Evolutionary conservation across 2,329 filamentous ascomycete species (phyloP), one percentile per base, ranked within the genome.

Genomic region (Coniochaeta hoffmannii): DNA sequence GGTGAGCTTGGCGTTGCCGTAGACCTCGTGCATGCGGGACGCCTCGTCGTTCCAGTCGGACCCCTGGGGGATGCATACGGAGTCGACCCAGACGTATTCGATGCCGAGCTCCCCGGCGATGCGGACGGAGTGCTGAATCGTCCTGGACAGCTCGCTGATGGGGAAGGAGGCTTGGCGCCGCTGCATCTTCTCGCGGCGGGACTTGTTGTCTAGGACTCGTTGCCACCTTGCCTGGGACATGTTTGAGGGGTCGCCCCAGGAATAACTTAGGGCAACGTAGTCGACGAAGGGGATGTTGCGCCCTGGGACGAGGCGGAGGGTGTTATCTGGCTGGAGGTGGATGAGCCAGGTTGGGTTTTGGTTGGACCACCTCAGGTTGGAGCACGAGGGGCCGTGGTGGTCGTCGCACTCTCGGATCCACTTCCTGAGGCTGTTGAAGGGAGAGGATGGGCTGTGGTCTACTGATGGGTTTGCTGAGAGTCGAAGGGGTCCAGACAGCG

Each of bases 211-310:
- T 50, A 64, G 62, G 53, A 65, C 64, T 26, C 56, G 58, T 30
- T 61, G 61, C 62, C 62, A 64, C 31, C 63, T 61, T 7, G 54
- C 55, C 4, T 58, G 41, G 9, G 60, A 57, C 62, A 65, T 64
- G 12, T 58, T 56, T 6, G 57, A 32, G 7, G 61, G 61, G 51
- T 65, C 59, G 24, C 63, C 63, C 63, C 63, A 65, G 9, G 63
- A 64, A 55, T 65, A 65, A 55, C 63, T 65, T 6, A 65, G 58
- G 36, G 63, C 63, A 28, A 63, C 62, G 38, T 65, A 65, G 19
- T 60, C 52, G 31, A 63, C 60, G 4, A 55, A 55, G 4, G 19
- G n/a, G 3, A 46, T 24, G 7, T 3, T 31, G 11, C 2, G 59
- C 60, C 1, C 61, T 54, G 51, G 54, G 0, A 64, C 56, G n/a